Conservation (phyloP, 1,284 basidiomycete genomes). For the Naganishia albida region DNA sequence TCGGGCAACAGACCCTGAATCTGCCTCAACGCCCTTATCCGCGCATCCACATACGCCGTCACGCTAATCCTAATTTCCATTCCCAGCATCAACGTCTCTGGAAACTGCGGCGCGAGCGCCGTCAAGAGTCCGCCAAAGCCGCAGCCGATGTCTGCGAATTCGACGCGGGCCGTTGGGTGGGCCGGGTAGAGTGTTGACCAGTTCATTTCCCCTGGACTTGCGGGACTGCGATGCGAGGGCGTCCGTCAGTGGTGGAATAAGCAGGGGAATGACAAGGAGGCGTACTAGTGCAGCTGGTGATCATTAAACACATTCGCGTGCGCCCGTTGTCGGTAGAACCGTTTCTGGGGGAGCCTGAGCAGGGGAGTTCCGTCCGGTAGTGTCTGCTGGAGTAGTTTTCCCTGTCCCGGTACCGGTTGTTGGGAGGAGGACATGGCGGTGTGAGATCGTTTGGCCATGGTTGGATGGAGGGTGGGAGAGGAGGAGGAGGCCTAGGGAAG, state of each 20-base stretch:
- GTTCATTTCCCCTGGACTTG: constrained; percentile 75
- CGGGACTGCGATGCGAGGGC: constrained; percentile 58
- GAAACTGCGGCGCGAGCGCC: constrained; percentile 84
- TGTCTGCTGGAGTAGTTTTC: constrained; percentile 13
- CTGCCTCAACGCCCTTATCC: constrained; percentile 80
- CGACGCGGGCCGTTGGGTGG: constrained; percentile 63
- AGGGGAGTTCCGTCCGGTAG: constrained; percentile 17
- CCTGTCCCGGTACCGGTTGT: neutral
- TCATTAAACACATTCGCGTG: constrained; percentile 99
- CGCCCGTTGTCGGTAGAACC: constrained; percentile 93
- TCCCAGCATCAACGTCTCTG: constrained; percentile 90
- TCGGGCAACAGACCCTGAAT: constrained; percentile 56
- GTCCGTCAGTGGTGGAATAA: neutral
- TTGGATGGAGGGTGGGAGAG: neutral
- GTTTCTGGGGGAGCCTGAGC: constrained; percentile 65
- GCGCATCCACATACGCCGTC: constrained; percentile 92
- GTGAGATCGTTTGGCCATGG: neutral
- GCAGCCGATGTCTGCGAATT: constrained; percentile 96
- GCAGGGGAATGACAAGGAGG: constrained; percentile 21
- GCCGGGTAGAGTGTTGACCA: constrained; percentile 85
- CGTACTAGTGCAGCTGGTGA: constrained; percentile 80
- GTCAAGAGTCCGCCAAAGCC: constrained; percentile 96
- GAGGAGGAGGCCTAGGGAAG: neutral
- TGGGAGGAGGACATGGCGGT: neutral
- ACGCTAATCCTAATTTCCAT: constrained; percentile 98